These are phyloP conservation scores for Apiotrichum akiyoshidainum DNA, from an alignment of 1,284 basidiomycete genomes.

Conservation along the genomic window DNA sequence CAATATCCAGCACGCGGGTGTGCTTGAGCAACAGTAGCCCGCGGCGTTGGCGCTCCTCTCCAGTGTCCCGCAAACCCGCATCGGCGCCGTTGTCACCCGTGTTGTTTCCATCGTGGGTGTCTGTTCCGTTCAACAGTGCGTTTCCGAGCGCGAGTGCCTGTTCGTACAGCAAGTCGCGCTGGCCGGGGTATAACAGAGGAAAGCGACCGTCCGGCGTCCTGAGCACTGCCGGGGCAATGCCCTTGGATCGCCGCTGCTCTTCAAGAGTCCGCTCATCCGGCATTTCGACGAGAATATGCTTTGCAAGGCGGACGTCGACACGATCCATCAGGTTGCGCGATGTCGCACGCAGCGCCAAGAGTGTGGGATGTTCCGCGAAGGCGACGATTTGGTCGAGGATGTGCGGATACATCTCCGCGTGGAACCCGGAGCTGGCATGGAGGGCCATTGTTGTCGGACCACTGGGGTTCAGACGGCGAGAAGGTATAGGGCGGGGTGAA, in stretches of 20 bases:
- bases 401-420: conserved; percentile 1
- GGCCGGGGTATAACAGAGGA: no score
- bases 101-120: background rate
- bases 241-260: no score
- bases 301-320: background rate
- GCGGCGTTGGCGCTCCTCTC: background rate
- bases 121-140: no score
- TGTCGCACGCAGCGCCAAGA: background rate
- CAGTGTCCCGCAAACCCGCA: no score
- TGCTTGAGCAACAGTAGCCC: background rate
- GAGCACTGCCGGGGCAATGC: no score
- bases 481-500: no score
- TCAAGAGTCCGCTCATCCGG: background rate
- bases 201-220: no score
- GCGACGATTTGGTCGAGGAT: background rate
- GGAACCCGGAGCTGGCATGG: background rate
- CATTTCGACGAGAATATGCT: background rate
- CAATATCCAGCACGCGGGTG: background rate
- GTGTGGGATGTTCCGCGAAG: background rate
- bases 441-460: no score
- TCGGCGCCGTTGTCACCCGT: background rate
- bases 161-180: no score
- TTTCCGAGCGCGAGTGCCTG: no score
- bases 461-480: no score
- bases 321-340: background rate